Conservation (phyloP, 768 basidiomycete genomes). For the Rickenella mellea region DNA sequence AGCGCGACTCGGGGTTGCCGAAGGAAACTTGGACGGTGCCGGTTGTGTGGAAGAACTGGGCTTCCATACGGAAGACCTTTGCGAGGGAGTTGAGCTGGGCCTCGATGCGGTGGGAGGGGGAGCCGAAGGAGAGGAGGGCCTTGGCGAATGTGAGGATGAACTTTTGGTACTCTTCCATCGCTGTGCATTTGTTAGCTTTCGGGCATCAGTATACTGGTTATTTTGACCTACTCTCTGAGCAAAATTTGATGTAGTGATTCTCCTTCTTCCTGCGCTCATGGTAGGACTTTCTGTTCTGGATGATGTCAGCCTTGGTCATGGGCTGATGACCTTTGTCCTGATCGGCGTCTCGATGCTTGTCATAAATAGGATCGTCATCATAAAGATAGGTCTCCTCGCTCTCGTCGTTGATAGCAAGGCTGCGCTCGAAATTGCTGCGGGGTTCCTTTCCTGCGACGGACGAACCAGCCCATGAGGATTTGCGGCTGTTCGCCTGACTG, state of each 20-base stretch:
- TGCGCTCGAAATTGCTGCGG: background rate
- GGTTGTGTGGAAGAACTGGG: constrained; percentile 77
- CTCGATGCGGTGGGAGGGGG: constrained; percentile 91
- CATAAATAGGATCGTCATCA: background rate
- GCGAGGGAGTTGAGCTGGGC: constrained; percentile 79
- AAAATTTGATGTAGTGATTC: background rate
- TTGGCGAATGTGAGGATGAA: constrained; percentile 84
- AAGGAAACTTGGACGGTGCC: constrained; percentile 76
- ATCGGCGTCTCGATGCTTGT: background rate
- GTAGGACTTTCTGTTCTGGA: constrained; percentile 14
- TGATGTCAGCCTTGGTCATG: constrained; percentile 8
- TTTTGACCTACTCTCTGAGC: background rate
- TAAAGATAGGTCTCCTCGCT: background rate
- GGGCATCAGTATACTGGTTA: background rate
- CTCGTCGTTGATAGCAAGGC: background rate
- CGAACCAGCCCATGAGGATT: no score
- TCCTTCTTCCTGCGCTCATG: background rate
- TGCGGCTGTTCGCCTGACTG: no score
- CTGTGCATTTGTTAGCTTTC: constrained; percentile 1
- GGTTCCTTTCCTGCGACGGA: no score
- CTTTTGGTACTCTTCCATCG: constrained; percentile 25
- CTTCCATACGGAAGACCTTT: constrained; percentile 65
- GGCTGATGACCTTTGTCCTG: background rate
- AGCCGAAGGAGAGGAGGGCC: constrained; percentile 83
- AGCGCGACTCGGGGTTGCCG: constrained; percentile 68